Conservation (phyloP, 441 rosid species). For the Erodium trifolium region DNA sequence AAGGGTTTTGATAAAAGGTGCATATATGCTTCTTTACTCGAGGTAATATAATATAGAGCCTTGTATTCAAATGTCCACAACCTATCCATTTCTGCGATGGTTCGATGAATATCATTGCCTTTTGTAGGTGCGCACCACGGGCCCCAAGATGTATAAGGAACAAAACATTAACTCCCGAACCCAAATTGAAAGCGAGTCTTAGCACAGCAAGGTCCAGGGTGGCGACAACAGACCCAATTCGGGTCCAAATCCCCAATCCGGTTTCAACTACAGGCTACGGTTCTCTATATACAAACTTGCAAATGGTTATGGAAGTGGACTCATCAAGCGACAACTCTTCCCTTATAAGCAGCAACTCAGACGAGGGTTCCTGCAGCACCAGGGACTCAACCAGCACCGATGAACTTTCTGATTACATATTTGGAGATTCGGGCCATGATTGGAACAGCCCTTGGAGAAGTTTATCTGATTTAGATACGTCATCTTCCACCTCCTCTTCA, state of each 20-base stretch:
- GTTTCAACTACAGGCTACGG: conserved; percentile 30
- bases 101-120: conserved; percentile 15
- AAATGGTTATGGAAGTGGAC: conserved; percentile 62
- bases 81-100: not conserved
- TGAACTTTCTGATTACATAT: conserved; percentile 62
- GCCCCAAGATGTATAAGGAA: conserved; percentile 67
- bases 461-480: conserved; percentile 44
- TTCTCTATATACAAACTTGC: conserved; percentile 58
- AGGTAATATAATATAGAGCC: conserved; percentile 40
- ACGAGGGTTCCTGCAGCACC: conserved; percentile 78
- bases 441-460: conserved; percentile 30
- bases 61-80: too few relatives aligned
- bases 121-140: conserved; percentile 74
- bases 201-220: conserved; percentile 25
- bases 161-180: conserved; percentile 15
- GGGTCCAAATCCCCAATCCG: conserved; percentile 21
- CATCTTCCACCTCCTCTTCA: conserved; percentile 36
- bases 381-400: conserved; percentile 58
- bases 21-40: conserved; percentile 84
- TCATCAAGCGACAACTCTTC: conserved; percentile 82
- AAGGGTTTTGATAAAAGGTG: conserved; percentile 60
- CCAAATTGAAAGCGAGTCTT: not conserved
- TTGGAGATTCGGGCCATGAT: conserved; percentile 15
- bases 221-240: conserved; percentile 22
- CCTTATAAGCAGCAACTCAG: conserved; percentile 75